phyloP scores from a whole-genome alignment of 73 alveolate genomes.

The Uronychia binucleata region DNA sequence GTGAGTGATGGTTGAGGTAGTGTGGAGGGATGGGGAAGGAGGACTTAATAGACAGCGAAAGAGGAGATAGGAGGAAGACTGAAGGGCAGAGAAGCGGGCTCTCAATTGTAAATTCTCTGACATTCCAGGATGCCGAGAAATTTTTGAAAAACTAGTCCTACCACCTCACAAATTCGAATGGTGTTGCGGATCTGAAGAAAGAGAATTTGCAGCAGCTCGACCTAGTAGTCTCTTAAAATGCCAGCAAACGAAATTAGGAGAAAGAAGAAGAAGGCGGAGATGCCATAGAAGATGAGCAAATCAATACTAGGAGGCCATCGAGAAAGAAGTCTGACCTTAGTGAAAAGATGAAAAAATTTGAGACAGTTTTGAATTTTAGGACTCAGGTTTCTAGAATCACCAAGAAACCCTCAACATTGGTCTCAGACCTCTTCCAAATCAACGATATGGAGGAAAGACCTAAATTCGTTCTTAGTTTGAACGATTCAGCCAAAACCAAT shows the following conservation, averaged over 20 bases:
- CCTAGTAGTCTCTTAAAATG: background rate
- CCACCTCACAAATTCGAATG: background rate
- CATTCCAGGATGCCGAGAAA: background rate
- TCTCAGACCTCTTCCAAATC: background rate
- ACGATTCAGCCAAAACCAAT: constrained; percentile 6
- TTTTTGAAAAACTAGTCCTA: background rate
- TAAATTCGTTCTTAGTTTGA: background rate
- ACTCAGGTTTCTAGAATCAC: background rate
- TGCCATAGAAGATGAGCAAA: background rate
- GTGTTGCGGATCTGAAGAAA: background rate
- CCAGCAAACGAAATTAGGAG: background rate
- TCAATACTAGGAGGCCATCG: too few relatives aligned
- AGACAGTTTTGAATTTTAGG: background rate
- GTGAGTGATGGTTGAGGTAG: too few relatives aligned
- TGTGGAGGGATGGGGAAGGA: too few relatives aligned
- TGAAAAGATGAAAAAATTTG: background rate
- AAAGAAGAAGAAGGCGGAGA: background rate
- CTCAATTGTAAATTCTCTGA: background rate
- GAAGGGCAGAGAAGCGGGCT: background rate
- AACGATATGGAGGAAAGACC: background rate
- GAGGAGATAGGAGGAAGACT: background rate
- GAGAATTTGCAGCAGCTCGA: background rate
- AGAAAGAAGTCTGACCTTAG: background rate
- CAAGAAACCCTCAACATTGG: background rate
- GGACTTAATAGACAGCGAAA: background rate